Evolutionary conservation across 768 basidiomycete species (phyloP), one percentile per base, ranked within the genome.

Genomic region (Suillus lakei): DNA sequence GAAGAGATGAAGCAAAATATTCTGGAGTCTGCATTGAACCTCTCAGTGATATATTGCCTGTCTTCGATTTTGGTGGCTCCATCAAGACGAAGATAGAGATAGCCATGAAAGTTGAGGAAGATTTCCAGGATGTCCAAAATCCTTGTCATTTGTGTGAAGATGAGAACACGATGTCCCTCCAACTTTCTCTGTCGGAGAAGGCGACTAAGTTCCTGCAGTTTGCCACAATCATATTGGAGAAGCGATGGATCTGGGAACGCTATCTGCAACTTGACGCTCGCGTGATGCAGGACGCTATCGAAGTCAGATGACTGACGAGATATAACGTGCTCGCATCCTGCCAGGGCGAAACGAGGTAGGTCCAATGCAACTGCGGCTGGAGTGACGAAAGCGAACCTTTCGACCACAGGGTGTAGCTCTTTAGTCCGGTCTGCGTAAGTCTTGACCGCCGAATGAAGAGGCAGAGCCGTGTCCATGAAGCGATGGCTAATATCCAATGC

Each of bases 141-240:
- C 66, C 85, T 85, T 36, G 96, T 97, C 96, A 98, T 98, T 72
- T 99, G 96, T 0, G 96, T 98, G 78, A 99, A 99, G 67, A 99
- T 96, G 55, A 99, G 83, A 30, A 93, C 85, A 8, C 96, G 91
- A 74, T 98, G 96, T 0, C 95, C 95, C 7, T 88, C 94, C 0
- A 88, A 86, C 73, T 96, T 95, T 77, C 88, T 92, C 76, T 92
- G 87, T 53, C 93, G 87, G 12, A 99, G 82, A 32, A 99, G 81
- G 30, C 79, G 80, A n/a, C 88, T 86, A 9, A 99, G 86, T 64
- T 89, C 85, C 71, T 98, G 96, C 15, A 99, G 84, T 73, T 99
- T 99, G 53, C 96, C 96, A 71, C 96, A 98, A 75, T 99, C 96
- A 74, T 95, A 98, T 73, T 98, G 96, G 8, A 98, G 83, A 38